Conservation (phyloP, 1,139 yeast genomes). For the Lodderomyces beijingensis region DNA sequence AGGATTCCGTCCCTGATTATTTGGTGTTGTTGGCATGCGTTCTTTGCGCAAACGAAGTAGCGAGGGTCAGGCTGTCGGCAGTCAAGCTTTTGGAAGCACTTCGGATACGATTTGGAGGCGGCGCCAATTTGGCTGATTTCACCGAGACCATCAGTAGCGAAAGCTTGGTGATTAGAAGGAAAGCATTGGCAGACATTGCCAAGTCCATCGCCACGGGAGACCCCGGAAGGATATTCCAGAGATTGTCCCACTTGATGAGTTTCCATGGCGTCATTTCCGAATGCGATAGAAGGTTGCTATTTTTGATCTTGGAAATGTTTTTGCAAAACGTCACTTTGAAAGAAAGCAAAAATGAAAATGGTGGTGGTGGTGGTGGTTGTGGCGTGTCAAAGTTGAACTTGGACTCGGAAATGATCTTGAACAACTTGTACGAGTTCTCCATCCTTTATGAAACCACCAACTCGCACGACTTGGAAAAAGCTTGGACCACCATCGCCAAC, state of each 20-base stretch:
- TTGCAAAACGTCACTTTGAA: slow-evolving; percentile 1
- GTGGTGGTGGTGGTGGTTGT: not conserved
- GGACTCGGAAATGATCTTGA: slow-evolving; percentile 73
- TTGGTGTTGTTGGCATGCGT: slow-evolving; percentile 62
- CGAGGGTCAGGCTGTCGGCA: slow-evolving; percentile 59
- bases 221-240: slow-evolving; percentile 53
- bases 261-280: slow-evolving; percentile 59
- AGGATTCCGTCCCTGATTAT: slow-evolving; percentile 43
- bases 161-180: slow-evolving; percentile 71
- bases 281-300: slow-evolving; percentile 46
- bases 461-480: slow-evolving; percentile 84
- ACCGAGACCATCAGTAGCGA: slow-evolving; percentile 61
- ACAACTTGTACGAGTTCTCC: slow-evolving; percentile 80
- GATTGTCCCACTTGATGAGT: slow-evolving; percentile 71
- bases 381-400: slow-evolving; percentile 25
- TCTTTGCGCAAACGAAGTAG: slow-evolving; percentile 63
- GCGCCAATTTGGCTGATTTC: slow-evolving; percentile 41
- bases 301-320: slow-evolving; percentile 3
- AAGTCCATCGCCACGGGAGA: slow-evolving; percentile 38
- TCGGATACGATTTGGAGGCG: slow-evolving; percentile 47
- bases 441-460: slow-evolving; percentile 68
- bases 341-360: not conserved
- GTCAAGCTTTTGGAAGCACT: slow-evolving; percentile 52
- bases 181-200: slow-evolving; percentile 68
- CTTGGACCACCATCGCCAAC: slow-evolving; percentile 84